Evolutionary conservation across 2,329 filamentous ascomycete species (phyloP), one percentile per base, ranked within the genome.

Genomic region (Chaetomiaceae sp.): DNA sequence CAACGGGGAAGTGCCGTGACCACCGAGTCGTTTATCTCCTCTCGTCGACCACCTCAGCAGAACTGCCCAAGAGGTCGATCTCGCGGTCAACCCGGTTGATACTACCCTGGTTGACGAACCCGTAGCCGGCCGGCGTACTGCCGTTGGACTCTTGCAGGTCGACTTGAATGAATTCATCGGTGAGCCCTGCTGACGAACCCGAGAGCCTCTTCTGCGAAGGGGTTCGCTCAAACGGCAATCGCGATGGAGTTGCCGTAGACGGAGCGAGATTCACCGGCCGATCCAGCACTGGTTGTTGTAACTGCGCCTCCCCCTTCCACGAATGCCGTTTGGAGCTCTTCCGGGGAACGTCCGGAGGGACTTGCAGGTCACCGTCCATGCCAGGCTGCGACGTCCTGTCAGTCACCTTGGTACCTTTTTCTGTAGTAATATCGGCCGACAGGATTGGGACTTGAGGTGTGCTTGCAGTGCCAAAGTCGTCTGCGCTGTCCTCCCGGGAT

Each of bases 251-350:
- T 2, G 66, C 59, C 34, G 45, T 43, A 59, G 65, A 45, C 59
- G 67, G 50, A 6, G 62, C 51, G 20, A 55, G 59, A 4, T 23
- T 62, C 54, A 37, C 51, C n/a, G 44, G 41, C 53, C 20, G 45
- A 20, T 20, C 51, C 9, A 44, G 16, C 23, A 44, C 53, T 8
- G 37, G 27, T 27, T 57, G 25, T 27, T 55, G 58, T 44, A 52
- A 48, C 29, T 51, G 58, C n/a, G 54, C 40, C 30, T 34, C 21
- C 11, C 38, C 25, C 45, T 68, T 48, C 55, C 55, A 57, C 2
- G 80, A 82, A 54, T 77, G 70, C 54, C 85, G 78, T 65, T 83
- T 84, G 0, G 87, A 90, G 65, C 85, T 90, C 69, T 86, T 89
- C 27, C 87, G 78, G 2, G 88, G 87, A 29, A 90, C 78, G 7